These are phyloP conservation scores for Colletotrichum noveboracense DNA, from an alignment of 2,329 filamentous ascomycete genomes.

Conservation along the genomic window DNA sequence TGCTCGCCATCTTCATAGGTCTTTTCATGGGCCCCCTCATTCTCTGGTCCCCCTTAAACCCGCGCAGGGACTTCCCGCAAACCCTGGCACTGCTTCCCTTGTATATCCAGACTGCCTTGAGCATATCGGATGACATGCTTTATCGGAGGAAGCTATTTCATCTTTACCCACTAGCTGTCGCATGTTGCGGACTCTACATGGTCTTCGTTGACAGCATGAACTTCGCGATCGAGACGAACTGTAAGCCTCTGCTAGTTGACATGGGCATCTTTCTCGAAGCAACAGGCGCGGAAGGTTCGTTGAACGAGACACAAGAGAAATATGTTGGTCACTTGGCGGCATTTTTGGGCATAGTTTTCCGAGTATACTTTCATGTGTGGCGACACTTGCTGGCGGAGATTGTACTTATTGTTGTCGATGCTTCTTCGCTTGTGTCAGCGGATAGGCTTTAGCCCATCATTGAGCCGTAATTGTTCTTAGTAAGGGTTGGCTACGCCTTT, in stretches of 20 bases:
- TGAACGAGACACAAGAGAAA: not conserved
- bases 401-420: not conserved
- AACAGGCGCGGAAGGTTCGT: rapidly evolving
- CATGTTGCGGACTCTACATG: not conserved
- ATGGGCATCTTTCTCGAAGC: not conserved
- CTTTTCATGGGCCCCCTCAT: not conserved
- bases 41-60: not conserved
- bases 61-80: not conserved
- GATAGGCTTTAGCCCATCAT: not conserved
- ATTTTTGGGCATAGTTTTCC: not conserved
- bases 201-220: not conserved
- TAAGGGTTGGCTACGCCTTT: too few species aligned
- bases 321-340: not conserved
- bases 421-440: not conserved
- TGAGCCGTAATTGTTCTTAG: too few species aligned
- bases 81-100: not conserved
- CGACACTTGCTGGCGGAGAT: not conserved
- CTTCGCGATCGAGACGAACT: not conserved
- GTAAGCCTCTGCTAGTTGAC: not conserved
- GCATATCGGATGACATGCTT: not conserved
- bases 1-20: not conserved
- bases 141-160: not conserved
- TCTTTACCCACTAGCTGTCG: not conserved
- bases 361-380: not conserved
- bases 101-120: not conserved